Base-by-base conservation (phyloP, 495 filamentous ascomycete species). In the Clavariopsis aquatica region DNA sequence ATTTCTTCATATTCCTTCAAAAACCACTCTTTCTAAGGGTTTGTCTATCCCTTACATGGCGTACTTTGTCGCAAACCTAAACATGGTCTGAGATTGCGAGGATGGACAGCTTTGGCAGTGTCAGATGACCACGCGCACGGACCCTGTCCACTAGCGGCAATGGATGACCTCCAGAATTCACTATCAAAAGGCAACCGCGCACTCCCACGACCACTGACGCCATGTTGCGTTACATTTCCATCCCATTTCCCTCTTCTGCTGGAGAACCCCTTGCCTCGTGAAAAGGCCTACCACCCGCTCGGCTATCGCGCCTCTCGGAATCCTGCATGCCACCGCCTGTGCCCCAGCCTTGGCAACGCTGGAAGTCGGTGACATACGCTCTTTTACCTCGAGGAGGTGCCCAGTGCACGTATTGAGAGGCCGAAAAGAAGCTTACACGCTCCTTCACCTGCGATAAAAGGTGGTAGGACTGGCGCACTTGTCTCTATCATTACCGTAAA, bases 141-240 rank as follows among this genome's bases (percentile, higher is more conserved):
- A 17, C 8, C 5, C 13, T 3, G 2, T n/a, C 8, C 38, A 43
- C 38, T 43, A 38, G 27, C 47, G 27, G 20, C 12, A 54, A 56
- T 38, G 29, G 52, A 22, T 56, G 52, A 56, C 52, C 36, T 38
- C n/a, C 13, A 20, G 9, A 31, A 20, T 38, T 34, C 29, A 38
- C 5, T 36, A 56, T 38, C 52, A 28, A 56, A 20, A 56, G 52
- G 52, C 52, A 56, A 9, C 52, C 52, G 19, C 29, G 52, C 3
- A 7, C 38, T 41, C 36, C 29, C 1, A 36, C 36, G 29, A 56
- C 28, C 8, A 15, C 24, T 26, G 23, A 15, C 24, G 49, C 20
- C 24, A 31, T 31, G 49, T 52, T 26, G 1, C 6, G 38, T 17
- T n/a, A 17, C 15, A 8, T 43, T 17, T 17, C 38, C n/a, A 3